Evolutionary conservation across 306 rosid species (phyloP).

Genomic region (Prosopis cineraria): DNA sequence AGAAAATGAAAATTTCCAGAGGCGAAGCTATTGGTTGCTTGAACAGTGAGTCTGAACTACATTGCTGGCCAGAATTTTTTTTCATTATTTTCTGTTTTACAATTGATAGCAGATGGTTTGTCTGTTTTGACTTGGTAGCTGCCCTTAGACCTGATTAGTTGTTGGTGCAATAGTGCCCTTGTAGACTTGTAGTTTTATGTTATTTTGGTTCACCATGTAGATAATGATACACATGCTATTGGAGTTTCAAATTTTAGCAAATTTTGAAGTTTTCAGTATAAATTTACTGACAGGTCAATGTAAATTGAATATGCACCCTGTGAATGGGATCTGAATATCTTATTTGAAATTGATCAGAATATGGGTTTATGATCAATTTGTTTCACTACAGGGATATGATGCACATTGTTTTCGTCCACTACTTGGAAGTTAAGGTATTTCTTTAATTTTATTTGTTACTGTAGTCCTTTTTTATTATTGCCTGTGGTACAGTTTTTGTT

Average conservation of each 20-base stretch:
- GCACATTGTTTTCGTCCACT: slow-evolving; percentile 96
- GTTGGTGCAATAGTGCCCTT: slow-evolving; percentile 23
- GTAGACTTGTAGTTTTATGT: neutral
- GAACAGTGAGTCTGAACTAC: slow-evolving; percentile 65
- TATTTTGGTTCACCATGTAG: neutral
- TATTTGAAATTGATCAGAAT: slow-evolving; percentile 29
- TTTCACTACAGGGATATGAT: slow-evolving; percentile 75
- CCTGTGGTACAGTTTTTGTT: neutral
- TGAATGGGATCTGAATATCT: neutral
- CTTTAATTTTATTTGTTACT: slow-evolving; percentile 28
- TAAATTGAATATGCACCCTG: neutral
- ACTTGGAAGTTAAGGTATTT: slow-evolving; percentile 86
- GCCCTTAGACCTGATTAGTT: slow-evolving; percentile 5
- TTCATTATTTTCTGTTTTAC: slow-evolving; percentile 19
- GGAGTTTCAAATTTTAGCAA: neutral
- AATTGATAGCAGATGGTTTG: neutral
- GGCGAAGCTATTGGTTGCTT: slow-evolving; percentile 97
- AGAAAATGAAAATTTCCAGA: slow-evolving; percentile 84
- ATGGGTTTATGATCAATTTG: slow-evolving; percentile 25
- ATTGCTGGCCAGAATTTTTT: slow-evolving; percentile 16
- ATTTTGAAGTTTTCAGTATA: slow-evolving; percentile 29
- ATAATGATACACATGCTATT: neutral
- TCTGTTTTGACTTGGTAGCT: slow-evolving; percentile 6
- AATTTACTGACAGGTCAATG: slow-evolving; percentile 5
- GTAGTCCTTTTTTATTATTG: slow-evolving; percentile 11